Percentiles rank a stretch among this genome's conserved stretches.
Evolutionary conservation across 768 basidiomycete genomes (phyloP).

Genomic region (Suillus ampliporus): DNA sequence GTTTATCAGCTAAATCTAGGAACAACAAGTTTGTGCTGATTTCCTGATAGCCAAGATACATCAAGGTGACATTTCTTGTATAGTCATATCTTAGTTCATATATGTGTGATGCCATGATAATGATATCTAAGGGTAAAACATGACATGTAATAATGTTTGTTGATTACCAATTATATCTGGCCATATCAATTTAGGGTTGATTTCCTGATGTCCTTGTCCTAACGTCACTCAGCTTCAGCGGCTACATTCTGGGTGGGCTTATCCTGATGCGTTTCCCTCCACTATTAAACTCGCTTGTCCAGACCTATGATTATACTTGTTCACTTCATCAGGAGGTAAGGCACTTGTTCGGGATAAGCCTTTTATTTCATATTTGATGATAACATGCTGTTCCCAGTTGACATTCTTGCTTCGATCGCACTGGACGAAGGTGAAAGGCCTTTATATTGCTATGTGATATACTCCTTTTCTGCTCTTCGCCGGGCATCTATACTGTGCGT

Average conservation of each 20-base stretch:
- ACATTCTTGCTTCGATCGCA: background rate
- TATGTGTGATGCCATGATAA: too few relatives aligned
- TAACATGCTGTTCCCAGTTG: background rate
- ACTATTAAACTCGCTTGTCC: background rate
- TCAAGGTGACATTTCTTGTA: too few relatives aligned
- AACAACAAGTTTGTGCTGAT: too few relatives aligned
- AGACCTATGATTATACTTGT: background rate
- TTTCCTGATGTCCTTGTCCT: background rate
- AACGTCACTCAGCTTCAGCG: background rate
- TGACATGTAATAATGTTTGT: too few relatives aligned
- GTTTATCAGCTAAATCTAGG: too few relatives aligned
- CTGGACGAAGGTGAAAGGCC: background rate
- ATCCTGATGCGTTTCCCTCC: too few relatives aligned
- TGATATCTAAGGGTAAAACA: too few relatives aligned
- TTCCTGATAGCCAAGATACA: too few relatives aligned
- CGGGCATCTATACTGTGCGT: background rate
- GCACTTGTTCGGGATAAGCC: background rate
- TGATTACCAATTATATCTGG: too few relatives aligned
- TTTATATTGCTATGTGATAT: background rate
- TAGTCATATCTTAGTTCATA: too few relatives aligned
- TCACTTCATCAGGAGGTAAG: background rate
- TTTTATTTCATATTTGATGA: background rate
- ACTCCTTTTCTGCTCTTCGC: background rate
- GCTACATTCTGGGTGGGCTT: background rate
- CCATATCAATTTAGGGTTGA: too few relatives aligned